Evolutionary conservation across 2,329 filamentous ascomycete genomes (phyloP).

Genomic region (Pestalotiopsis sp.): DNA sequence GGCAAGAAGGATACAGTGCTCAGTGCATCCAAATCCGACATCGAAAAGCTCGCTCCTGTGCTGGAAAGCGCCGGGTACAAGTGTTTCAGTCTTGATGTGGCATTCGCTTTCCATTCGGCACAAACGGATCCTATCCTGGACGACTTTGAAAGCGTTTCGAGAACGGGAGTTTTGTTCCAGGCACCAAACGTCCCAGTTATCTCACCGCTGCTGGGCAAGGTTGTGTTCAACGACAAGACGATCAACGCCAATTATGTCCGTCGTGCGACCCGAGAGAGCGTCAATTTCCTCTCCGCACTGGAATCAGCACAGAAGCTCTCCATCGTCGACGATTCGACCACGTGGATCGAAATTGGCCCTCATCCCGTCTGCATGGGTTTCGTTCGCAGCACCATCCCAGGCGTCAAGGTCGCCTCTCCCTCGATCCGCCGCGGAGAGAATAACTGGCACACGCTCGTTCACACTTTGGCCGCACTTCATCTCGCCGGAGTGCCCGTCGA

Average conservation of each 20-base stretch:
- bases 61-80: constrained; percentile 40
- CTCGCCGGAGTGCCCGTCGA: constrained; percentile 64
- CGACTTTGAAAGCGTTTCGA: constrained; percentile 55
- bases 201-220: constrained; percentile 25
- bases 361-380: constrained; percentile 67
- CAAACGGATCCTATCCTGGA: constrained; percentile 59
- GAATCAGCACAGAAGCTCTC: constrained; percentile 49
- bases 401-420: constrained; percentile 45
- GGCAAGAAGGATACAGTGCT: constrained; percentile 64
- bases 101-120: constrained; percentile 57
- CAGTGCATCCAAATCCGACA: constrained; percentile 51
- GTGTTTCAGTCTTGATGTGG: constrained; percentile 50
- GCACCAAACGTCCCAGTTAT: constrained; percentile 52
- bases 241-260: constrained; percentile 63
- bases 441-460: constrained; percentile 58
- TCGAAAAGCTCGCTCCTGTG: constrained; percentile 48
- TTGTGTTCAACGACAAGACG: constrained; percentile 34
- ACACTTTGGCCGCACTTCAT: constrained; percentile 56
- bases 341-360: constrained; percentile 71
- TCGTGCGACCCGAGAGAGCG: constrained; percentile 63
- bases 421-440: constrained; percentile 59
- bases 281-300: constrained; percentile 65
- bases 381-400: constrained; percentile 38
- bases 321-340: constrained; percentile 56
- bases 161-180: constrained; percentile 38